Evolutionary conservation across 192 early-diverging fungal species (phyloP).

Genomic region (Dissophora globulifera): DNA sequence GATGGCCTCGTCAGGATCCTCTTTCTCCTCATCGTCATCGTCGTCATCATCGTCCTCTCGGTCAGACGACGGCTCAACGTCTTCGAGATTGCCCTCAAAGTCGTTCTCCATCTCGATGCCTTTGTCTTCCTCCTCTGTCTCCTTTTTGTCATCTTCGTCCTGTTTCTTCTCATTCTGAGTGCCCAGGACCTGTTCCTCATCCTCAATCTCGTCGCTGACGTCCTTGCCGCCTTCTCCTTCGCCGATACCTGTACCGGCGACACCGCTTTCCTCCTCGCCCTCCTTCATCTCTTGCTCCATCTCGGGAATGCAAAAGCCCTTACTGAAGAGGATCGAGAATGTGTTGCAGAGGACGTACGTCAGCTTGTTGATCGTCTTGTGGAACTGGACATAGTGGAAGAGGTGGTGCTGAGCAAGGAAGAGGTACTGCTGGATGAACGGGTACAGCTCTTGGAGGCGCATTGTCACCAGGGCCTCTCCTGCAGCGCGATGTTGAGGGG

Average conservation of each 20-base stretch:
- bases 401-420: constrained; percentile 68
- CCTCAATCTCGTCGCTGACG: constrained; percentile 97
- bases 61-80: constrained; percentile 76
- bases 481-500: constrained; percentile 15
- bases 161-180: constrained; percentile 78
- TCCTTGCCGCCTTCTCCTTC: constrained; percentile 95
- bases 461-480: constrained; percentile 48
- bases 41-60: constrained; percentile 66
- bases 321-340: constrained; percentile 75
- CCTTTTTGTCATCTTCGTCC: constrained; percentile 65
- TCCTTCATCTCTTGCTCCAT: constrained; percentile 69
- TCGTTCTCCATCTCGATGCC: constrained; percentile 98
- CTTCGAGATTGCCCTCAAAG: constrained; percentile 92
- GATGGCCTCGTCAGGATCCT: constrained; percentile 89
- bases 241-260: constrained; percentile 86
- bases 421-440: constrained; percentile 73
- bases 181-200: constrained; percentile 95
- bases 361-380: constrained; percentile 79
- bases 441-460: constrained; percentile 60
- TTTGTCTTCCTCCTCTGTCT: constrained; percentile 83
- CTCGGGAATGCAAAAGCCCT: constrained; percentile 91
- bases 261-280: constrained; percentile 64
- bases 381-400: constrained; percentile 64
- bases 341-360: constrained; percentile 75
- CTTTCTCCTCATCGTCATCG: constrained; percentile 76